phyloP scores from a whole-genome alignment of 129 eudicot genomes.

The Arctium lappa region DNA sequence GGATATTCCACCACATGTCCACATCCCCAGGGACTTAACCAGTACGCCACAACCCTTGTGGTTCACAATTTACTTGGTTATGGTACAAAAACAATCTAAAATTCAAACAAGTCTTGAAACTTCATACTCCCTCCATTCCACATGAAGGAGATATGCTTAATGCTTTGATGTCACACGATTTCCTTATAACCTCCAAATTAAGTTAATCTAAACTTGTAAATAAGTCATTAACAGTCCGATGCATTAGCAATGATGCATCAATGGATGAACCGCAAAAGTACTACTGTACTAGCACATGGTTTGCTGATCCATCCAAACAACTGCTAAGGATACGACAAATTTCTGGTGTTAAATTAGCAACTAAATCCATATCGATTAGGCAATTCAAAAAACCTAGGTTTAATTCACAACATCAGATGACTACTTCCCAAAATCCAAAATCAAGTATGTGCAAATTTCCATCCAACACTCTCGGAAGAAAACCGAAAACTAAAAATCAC shows the following conservation, averaged over 20 bases:
- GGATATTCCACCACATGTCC: too few species aligned
- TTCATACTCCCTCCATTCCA: neutral
- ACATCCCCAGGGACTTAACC: too few species aligned
- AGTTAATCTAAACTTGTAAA: neutral
- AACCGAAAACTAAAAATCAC: neutral
- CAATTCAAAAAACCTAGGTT: neutral
- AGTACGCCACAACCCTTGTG: too few species aligned
- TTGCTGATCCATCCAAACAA: neutral
- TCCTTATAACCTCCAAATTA: neutral
- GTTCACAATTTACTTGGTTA: neutral
- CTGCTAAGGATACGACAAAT: neutral
- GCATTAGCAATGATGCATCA: neutral
- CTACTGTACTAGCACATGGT: neutral
- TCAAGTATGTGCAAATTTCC: neutral
- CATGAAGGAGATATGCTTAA: neutral
- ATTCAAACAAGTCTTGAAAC: neutral
- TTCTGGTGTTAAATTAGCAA: neutral
- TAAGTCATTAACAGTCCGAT: neutral
- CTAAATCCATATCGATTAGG: neutral
- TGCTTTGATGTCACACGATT: neutral
- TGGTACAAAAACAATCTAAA: neutral
- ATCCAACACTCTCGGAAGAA: conserved; percentile 2
- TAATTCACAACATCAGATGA: neutral
- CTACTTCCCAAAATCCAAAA: neutral
- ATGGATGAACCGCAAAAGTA: neutral